Conservation (phyloP, 1,284 basidiomycete species). For the Inonotus hispidus region DNA sequence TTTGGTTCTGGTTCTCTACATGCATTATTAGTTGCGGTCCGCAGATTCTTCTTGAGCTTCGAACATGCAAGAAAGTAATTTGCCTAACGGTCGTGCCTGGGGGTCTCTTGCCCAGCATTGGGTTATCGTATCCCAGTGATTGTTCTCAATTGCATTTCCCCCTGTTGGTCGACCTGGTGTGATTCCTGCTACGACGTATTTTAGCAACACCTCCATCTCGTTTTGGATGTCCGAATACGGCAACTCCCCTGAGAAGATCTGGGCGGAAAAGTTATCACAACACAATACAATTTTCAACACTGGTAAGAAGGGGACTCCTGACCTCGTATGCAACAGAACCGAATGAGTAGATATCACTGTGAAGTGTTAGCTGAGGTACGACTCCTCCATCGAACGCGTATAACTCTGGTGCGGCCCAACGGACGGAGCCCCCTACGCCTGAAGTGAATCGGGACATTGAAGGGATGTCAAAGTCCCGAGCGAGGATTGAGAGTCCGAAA, state of each 20-base stretch:
- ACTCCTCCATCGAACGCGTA: conserved; percentile 4
- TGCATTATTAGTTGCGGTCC: background rate
- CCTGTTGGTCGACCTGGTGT: conserved; percentile 8
- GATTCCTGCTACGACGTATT: conserved; percentile 14
- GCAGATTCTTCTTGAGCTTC: background rate
- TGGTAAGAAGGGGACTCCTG: background rate
- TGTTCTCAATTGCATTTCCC: conserved; percentile 1
- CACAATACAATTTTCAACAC: background rate
- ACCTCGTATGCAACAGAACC: conserved; percentile 17
- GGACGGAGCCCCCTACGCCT: conserved; percentile 12
- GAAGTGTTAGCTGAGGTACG: background rate
- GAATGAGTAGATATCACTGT: conserved; percentile 16
- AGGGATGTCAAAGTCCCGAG: conserved; percentile 14
- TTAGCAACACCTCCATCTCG: conserved; percentile 16
- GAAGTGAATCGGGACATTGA: conserved; percentile 11
- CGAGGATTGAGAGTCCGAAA: conserved; percentile 16
- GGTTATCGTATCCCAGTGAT: conserved; percentile 10
- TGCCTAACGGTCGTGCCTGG: conserved; percentile 4
- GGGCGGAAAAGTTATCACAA: background rate
- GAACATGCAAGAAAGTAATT: conserved; percentile 3
- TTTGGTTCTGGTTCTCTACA: background rate
- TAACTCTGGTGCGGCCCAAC: conserved; percentile 17
- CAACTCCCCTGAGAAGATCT: conserved; percentile 13
- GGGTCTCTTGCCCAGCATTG: conserved; percentile 16
- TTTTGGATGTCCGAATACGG: conserved; percentile 14